Evolutionary conservation across 345 rosid species (phyloP), one percentile per base, ranked within the genome.

Genomic region (Camelina sativa): DNA sequence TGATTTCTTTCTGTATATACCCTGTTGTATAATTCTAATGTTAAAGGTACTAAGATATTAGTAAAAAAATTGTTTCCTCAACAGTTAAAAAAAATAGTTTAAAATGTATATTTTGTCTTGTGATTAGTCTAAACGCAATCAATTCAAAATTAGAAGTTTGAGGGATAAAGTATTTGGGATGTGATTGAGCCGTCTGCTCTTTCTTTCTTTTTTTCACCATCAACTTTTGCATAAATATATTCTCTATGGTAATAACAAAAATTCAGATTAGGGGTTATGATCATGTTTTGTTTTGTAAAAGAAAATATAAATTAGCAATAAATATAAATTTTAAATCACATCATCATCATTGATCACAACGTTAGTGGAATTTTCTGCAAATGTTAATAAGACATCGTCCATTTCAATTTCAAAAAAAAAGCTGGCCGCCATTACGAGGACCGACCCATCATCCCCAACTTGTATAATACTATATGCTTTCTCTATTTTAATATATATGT

Each of bases 361-460:
- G 37, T 57, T 71, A 77, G 80, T 77, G 80, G 80, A 70, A 48
- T 71, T 38, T 57, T 64, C 40, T 57, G 67, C 54, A 11, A 47
- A 76, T 69, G 43, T 43, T 69, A 76, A 53, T 64, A 17, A 55
- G 75, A 76, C 55, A 43, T 69, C 34, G 46, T 56, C 66, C 56
- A 70, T 57, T 76, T 71, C 72, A 76, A 70, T 70, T 70, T 76
- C 61, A 62, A 66, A 54, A 7, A 34, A 44, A 72, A 41, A 64
- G 80, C 61, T 77, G 80, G 76, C 80, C 80, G 76, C 76, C 80
- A 77, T 77, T 57, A 77, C 47, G 54, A 40, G 52, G 65, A 30
- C 80, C 65, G 55, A 71, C 72, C 70, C 46, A 16, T 62, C 59
- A 64, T 47, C 60, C 61, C 57, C 66, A 68, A 61, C 65, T 76